Conservation (phyloP, 2,329 filamentous ascomycete genomes). For the Fusarium camptoceras region DNA sequence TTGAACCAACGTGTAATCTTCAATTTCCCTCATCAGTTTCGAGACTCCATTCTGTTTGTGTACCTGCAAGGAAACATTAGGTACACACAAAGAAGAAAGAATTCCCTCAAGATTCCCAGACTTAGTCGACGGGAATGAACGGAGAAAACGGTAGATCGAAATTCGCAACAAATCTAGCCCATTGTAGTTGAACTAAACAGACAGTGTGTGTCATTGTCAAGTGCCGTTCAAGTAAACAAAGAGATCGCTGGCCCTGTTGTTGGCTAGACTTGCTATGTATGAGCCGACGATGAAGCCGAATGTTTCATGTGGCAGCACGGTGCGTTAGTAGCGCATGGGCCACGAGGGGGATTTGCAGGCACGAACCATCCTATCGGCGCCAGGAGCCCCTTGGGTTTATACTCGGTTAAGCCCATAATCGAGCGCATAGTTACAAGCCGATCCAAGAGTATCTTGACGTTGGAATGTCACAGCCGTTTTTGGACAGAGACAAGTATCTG, state of each 20-base stretch:
- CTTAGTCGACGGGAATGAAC: not conserved
- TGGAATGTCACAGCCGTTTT: not conserved
- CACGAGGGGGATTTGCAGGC: conserved; percentile 35
- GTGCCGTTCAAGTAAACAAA: not conserved
- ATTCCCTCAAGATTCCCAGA: not conserved
- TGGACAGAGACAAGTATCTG: conserved; percentile 2
- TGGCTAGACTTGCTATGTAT: conserved; percentile 9
- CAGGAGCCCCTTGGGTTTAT: conserved; percentile 27
- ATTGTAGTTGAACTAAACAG: not conserved
- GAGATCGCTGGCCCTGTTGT: not conserved
- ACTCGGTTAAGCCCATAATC: not conserved
- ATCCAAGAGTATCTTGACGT: conserved; percentile 1
- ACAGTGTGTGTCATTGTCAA: not conserved
- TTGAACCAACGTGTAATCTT: not conserved
- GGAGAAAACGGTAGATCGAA: not conserved
- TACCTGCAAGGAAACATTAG: not conserved
- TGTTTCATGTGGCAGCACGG: conserved; percentile 41
- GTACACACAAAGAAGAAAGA: not conserved
- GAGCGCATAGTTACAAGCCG: not conserved
- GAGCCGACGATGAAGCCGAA: conserved; percentile 28
- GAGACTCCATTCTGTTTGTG: not conserved
- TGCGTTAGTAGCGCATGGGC: conserved; percentile 28
- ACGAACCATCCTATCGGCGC: conserved; percentile 42
- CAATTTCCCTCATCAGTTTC: not conserved
- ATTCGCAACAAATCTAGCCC: not conserved